Conservation (phyloP, 805 yeast genomes). For the Kazachstania viticola region DNA sequence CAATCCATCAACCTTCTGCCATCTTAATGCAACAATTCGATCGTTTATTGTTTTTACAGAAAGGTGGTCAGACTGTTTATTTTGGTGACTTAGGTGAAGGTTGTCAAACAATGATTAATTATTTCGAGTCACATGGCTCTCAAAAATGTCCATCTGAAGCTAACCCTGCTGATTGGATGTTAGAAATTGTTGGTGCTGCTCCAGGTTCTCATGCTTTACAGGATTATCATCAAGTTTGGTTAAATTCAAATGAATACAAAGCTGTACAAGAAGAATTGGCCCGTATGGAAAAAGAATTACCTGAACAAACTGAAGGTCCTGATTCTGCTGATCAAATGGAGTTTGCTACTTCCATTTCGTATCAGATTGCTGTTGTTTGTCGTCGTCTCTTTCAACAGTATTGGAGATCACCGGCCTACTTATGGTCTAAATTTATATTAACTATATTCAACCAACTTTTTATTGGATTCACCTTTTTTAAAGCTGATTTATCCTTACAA, state of each 20-base stretch:
- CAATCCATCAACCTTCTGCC: conserved; percentile 72
- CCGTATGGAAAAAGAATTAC: conserved; percentile 49
- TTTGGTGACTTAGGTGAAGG: conserved; percentile 59
- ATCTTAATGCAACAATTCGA: conserved; percentile 67
- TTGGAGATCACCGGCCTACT: conserved; percentile 55
- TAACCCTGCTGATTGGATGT: conserved; percentile 89
- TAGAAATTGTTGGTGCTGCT: conserved; percentile 74
- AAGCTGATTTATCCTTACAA: conserved; percentile 49
- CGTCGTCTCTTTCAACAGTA: conserved; percentile 49
- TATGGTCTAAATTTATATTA: conserved; percentile 48
- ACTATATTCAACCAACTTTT: conserved; percentile 46
- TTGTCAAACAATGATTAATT: conserved; percentile 44
- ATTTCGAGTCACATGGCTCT: conserved; percentile 58
- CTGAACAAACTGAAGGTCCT: conserved; percentile 20
- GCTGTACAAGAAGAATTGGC: conserved; percentile 50
- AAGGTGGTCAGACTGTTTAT: conserved; percentile 65
- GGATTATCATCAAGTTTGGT: conserved; percentile 71
- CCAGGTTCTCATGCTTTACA: conserved; percentile 66
- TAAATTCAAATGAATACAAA: conserved; percentile 48
- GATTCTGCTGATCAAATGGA: conserved; percentile 26
- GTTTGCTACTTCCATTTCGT: conserved; percentile 34
- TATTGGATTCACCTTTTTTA: conserved; percentile 66
- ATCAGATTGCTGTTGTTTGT: conserved; percentile 37
- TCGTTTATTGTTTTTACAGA: conserved; percentile 54
- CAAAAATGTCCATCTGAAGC: conserved; percentile 55